Evolutionary conservation across 495 filamentous ascomycete genomes (phyloP).

Genomic region (Podospora anserina): DNA sequence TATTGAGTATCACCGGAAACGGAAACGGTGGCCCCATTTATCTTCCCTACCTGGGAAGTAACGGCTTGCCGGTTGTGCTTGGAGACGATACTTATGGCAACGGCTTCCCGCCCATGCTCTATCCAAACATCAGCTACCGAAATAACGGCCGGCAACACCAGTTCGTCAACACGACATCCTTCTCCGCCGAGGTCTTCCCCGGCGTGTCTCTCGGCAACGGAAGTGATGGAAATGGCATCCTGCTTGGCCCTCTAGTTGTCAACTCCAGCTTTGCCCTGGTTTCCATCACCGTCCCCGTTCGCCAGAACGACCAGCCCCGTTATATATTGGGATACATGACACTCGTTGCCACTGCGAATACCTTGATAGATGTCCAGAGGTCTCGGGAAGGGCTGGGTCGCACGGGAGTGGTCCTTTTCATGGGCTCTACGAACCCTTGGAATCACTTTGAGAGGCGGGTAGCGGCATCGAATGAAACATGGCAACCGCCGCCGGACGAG

Average conservation of each 20-base stretch:
- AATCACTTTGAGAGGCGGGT: conserved; percentile 56
- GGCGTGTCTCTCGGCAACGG: conserved; percentile 52
- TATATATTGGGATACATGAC: conserved; percentile 76
- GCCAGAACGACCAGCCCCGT: conserved; percentile 55
- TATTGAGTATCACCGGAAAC: conserved; percentile 60
- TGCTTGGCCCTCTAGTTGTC: conserved; percentile 65
- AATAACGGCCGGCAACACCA: conserved; percentile 37
- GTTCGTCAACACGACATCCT: conserved; percentile 38
- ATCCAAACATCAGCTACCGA: conserved; percentile 70
- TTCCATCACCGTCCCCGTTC: conserved; percentile 74
- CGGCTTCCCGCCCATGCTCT: conserved; percentile 66
- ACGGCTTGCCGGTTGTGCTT: conserved; percentile 57
- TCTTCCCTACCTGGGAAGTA: conserved; percentile 54
- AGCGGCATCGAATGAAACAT: conserved; percentile 37
- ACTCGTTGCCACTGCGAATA: conserved; percentile 59
- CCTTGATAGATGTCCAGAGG: conserved; percentile 54
- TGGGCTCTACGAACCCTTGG: conserved; percentile 60
- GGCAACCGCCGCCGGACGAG: conserved; percentile 28
- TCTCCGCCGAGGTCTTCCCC: conserved; percentile 41
- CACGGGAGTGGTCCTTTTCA: conserved; percentile 62
- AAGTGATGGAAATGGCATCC: conserved; percentile 48
- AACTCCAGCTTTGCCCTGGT: conserved; percentile 70
- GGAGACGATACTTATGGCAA: conserved; percentile 48
- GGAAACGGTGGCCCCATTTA: conserved; percentile 36
- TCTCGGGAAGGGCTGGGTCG: conserved; percentile 65